Percentiles rank a stretch among this genome's conserved stretches.
Evolutionary conservation across 1,284 basidiomycete species (phyloP).

Genomic region (Ustilago nuda): DNA sequence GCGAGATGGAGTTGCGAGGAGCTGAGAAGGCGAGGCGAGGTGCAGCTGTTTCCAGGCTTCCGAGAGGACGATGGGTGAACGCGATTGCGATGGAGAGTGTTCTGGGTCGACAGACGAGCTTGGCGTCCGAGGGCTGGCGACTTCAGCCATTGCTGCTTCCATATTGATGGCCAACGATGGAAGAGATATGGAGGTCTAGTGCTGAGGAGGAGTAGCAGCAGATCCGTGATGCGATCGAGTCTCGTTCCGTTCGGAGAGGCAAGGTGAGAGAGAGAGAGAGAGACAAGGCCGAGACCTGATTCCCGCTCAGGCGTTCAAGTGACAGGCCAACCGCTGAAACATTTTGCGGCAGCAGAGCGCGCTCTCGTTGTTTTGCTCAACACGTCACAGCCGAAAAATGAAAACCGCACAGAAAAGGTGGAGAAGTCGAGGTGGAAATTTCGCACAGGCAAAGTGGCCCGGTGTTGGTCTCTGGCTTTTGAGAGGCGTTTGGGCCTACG

Average conservation of each 20-base stretch:
- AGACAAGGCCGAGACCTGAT: not conserved
- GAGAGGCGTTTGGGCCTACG: conserved; percentile 21
- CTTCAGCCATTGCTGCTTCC: not conserved
- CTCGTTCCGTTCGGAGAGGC: not conserved
- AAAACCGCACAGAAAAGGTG: conserved; percentile 4
- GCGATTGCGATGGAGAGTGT: conserved; percentile 13
- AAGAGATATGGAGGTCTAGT: no score
- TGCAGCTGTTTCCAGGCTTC: conserved; percentile 46
- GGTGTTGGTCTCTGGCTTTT: conserved; percentile 23
- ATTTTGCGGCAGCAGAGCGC: conserved; percentile 8
- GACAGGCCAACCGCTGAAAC: not conserved
- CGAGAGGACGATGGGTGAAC: conserved; percentile 39
- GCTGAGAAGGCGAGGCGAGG: conserved; percentile 28
- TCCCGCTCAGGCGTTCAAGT: conserved; percentile 8
- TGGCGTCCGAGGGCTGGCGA: not conserved
- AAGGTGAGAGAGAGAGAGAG: no score
- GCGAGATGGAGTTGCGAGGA: conserved; percentile 12
- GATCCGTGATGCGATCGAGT: not conserved
- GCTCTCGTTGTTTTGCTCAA: not conserved
- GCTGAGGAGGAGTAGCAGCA: not conserved
- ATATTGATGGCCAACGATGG: not conserved
- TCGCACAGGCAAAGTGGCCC: not conserved
- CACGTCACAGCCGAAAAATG: conserved; percentile 8
- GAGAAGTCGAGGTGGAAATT: not conserved
- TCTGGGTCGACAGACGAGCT: conserved; percentile 5